Evolutionary conservation across 306 rosid genomes (phyloP).

Genomic region (Potentilla sterilis): DNA sequence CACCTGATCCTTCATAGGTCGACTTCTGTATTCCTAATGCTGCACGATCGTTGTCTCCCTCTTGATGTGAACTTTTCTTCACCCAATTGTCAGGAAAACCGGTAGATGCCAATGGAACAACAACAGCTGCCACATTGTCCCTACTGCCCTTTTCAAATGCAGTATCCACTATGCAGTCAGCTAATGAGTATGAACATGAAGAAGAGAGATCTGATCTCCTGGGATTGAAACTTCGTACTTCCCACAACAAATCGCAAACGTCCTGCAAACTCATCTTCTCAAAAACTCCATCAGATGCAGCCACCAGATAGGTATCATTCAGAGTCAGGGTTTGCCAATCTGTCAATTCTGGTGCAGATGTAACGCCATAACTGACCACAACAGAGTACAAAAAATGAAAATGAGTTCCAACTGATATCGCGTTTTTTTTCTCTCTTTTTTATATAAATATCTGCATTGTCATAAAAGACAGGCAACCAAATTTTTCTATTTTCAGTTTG

Average conservation of each 20-base stretch:
- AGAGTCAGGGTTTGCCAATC: constrained; percentile 81
- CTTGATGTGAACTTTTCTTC: constrained; percentile 41
- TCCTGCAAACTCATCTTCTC: constrained; percentile 84
- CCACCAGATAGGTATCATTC: constrained; percentile 93
- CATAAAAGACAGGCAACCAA: neutral
- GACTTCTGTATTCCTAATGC: constrained; percentile 40
- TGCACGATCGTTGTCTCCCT: constrained; percentile 37
- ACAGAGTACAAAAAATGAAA: constrained; percentile 27
- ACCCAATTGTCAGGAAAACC: constrained; percentile 33
- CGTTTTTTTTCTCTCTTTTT: neutral
- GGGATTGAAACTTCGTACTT: constrained; percentile 40
- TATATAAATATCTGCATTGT: constrained; percentile 1
- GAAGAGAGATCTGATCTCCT: constrained; percentile 46
- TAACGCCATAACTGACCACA: constrained; percentile 73
- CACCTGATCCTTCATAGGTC: constrained; percentile 53
- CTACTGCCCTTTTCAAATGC: constrained; percentile 76
- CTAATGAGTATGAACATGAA: constrained; percentile 68
- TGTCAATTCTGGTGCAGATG: constrained; percentile 89
- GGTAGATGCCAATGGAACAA: constrained; percentile 66
- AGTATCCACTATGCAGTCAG: constrained; percentile 67
- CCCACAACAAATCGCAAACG: constrained; percentile 94
- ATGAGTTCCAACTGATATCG: neutral
- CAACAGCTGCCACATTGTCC: constrained; percentile 89
- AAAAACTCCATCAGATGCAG: constrained; percentile 90
- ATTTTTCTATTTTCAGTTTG: neutral